Base-by-base conservation (phyloP, 2,329 filamentous ascomycete species). In the Monascus ruber region DNA sequence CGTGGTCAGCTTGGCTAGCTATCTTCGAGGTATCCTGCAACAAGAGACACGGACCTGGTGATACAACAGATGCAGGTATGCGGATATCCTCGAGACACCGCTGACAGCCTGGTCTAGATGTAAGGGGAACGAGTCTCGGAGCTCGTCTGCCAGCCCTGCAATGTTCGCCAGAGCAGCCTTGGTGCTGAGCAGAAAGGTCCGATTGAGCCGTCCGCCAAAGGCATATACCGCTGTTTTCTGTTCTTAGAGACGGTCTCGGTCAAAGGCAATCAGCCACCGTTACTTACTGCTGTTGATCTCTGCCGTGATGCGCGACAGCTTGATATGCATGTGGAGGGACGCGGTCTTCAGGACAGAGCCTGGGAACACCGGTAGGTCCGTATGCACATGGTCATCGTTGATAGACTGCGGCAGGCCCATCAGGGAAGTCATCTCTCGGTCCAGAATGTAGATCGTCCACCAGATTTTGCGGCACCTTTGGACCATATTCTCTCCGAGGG, bases 361-460 rank as follows among this genome's bases (percentile, higher is more conserved):
- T 1, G 59, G 48, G 24, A 69, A 72, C 6, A 55, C 54, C 1
- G 73, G 69, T 5, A 72, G 58, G 4, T 61, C 58, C 1, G 68
- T 65, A 5, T 66, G 60, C 0, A 77, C 64, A 33, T 75, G 68
- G n/a, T 72, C 65, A 31, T 74, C 70, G 17, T 60, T 57, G 2
- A 75, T 59, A 0, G 68, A 66, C 34, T 68, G 63, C 0, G 73
- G 72, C 0, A 73, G 44, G 0, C 72, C 72, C 66, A 74, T 72
- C 2, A 74, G 44, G 0, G 70, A 71, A 1, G 70, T 71, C 63
- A 74, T 72, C 45, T 74, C 65, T 2, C 71, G 62, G 38, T 75
- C 72, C 1, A 75, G 52, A 1, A 74, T 59, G 32, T 72, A 74
- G 0, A 73, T 60, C 0, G 72, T 74, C 71, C 71, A 75, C 70